Evolutionary conservation across 805 yeast genomes (phyloP).

Genomic region (Nakazawaea siamensis): DNA sequence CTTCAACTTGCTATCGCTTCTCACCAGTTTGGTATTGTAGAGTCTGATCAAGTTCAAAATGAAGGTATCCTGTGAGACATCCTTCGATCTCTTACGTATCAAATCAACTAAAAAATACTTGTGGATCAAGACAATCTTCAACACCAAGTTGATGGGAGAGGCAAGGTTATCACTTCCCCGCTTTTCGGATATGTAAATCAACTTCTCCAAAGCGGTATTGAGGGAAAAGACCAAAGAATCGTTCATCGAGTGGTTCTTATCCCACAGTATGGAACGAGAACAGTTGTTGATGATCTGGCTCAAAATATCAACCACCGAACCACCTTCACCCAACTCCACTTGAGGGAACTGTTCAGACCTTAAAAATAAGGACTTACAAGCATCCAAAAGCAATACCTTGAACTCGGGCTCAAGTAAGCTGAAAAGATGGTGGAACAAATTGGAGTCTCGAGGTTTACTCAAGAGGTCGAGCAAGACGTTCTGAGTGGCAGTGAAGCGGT

Average conservation of each 20-base stretch:
- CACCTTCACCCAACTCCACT: constrained; percentile 5
- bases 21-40: constrained; percentile 34
- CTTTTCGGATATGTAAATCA: constrained; percentile 21
- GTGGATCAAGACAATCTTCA: constrained; percentile 52
- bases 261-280: constrained; percentile 15
- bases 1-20: constrained; percentile 38
- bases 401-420: constrained; percentile 23
- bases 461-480: no score
- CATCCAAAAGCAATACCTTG: constrained; percentile 24
- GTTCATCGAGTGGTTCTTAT: constrained; percentile 15
- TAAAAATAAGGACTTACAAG: constrained; percentile 32
- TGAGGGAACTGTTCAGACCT: constrained; percentile 32
- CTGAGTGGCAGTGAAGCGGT: no score
- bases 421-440: constrained; percentile 31
- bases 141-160: constrained; percentile 34
- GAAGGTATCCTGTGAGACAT: constrained; percentile 34
- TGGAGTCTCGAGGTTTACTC: no score
- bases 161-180: constrained; percentile 14
- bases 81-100: constrained; percentile 31
- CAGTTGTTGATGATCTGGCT: constrained; percentile 40
- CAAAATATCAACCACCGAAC: constrained; percentile 25
- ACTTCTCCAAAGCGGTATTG: constrained; percentile 29
- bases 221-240: constrained; percentile 34
- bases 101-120: constrained; percentile 38
- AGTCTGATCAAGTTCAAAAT: constrained; percentile 38